These are phyloP conservation scores for Hibiscus tridactylites DNA, from an alignment of 345 rosid genomes.

Conservation along the genomic window DNA sequence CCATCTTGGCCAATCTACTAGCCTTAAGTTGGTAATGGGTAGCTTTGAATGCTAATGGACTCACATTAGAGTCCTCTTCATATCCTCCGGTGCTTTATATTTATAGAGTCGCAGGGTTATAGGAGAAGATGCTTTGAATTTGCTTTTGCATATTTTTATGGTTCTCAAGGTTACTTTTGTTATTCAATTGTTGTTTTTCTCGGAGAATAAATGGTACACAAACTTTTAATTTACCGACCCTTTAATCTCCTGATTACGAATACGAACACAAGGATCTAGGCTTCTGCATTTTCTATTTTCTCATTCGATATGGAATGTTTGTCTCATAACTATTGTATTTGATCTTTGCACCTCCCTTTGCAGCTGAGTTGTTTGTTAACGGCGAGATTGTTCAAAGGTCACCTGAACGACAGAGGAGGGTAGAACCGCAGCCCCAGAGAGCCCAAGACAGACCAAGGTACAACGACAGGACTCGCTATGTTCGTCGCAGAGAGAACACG, in stretches of 20 bases:
- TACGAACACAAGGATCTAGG: neutral
- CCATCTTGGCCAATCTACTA: constrained; percentile 68
- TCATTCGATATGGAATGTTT: neutral
- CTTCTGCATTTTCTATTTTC: neutral
- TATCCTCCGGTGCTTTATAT: constrained; percentile 11
- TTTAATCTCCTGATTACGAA: neutral
- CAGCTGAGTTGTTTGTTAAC: constrained; percentile 88
- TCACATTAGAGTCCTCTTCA: constrained; percentile 12
- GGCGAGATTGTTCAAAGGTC: constrained; percentile 91
- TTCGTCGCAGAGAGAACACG: constrained; percentile 66
- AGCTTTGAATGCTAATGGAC: constrained; percentile 54
- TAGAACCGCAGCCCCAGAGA: constrained; percentile 91
- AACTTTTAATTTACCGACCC: neutral
- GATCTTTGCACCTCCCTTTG: constrained; percentile 12
- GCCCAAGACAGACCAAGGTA: constrained; percentile 91
- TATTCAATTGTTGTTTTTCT: neutral
- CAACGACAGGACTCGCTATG: constrained; percentile 84
- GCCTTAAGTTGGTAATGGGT: constrained; percentile 23
- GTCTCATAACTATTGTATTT: neutral
- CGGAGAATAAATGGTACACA: neutral
- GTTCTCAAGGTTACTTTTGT: neutral
- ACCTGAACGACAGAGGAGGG: constrained; percentile 90
- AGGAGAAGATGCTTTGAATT: constrained; percentile 6
- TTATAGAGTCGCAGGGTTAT: constrained; percentile 17
- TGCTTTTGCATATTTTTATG: neutral